Percentiles rank a stretch among this genome's conserved stretches.
Conservation (phyloP, 139 green algal species). For the Volvox africanus region DNA sequence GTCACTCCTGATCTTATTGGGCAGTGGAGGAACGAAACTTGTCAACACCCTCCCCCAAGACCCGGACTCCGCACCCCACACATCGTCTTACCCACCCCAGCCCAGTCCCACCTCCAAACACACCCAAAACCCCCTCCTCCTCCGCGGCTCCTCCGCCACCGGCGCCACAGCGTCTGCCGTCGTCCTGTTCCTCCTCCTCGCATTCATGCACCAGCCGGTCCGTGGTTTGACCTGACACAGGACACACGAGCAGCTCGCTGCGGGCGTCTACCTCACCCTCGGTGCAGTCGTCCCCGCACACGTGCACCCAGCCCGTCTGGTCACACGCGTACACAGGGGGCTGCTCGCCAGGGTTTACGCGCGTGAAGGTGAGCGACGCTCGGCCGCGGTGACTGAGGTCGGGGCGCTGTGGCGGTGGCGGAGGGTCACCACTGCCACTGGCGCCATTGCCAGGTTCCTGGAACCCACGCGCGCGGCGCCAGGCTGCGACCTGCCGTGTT, state of each 20-base stretch:
- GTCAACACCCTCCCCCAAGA: too few relatives aligned
- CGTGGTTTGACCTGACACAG: conserved; percentile 37
- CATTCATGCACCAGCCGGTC: conserved; percentile 44
- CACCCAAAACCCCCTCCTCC: conserved; percentile 13
- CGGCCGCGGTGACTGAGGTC: conserved; percentile 9
- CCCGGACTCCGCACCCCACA: too few relatives aligned
- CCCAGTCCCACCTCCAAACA: conserved; percentile 17
- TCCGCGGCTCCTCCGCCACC: background rate
- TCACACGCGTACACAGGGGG: conserved; percentile 42
- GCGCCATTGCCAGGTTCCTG: background rate
- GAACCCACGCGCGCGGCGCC: conserved; percentile 26
- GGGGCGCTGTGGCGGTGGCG: background rate
- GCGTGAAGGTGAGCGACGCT: conserved; percentile 34
- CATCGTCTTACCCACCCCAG: background rate
- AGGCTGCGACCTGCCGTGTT: conserved; percentile 19
- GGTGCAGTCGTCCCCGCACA: conserved; percentile 41
- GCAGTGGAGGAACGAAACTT: too few relatives aligned
- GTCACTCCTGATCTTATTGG: too few relatives aligned
- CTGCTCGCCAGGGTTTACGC: conserved; percentile 30
- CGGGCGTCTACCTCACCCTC: conserved; percentile 37
- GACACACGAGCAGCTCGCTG: conserved; percentile 45
- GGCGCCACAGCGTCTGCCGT: background rate
- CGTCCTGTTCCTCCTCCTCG: conserved; percentile 7
- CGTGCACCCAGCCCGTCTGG: conserved; percentile 39
- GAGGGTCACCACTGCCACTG: background rate